Evolutionary conservation across 2,329 filamentous ascomycete species (phyloP).

Genomic region (Camillea tinctor): DNA sequence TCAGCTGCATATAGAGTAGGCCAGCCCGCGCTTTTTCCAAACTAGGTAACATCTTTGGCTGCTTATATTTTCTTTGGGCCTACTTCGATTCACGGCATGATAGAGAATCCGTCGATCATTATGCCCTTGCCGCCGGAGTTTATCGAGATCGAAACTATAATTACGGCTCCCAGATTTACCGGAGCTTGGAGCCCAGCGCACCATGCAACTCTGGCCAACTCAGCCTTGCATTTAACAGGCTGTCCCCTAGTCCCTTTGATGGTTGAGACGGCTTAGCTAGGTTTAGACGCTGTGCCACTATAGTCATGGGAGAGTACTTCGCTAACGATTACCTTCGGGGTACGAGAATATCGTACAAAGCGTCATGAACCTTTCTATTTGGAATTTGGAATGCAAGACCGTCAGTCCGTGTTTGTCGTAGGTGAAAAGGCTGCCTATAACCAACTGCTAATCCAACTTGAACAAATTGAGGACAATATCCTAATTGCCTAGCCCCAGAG

Average conservation of each 20-base stretch:
- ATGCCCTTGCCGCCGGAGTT: not conserved
- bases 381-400: not conserved
- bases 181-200: not conserved
- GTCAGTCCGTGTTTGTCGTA: not conserved
- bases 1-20: not conserved
- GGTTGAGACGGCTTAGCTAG: not conserved
- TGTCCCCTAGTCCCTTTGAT: not conserved
- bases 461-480: no score
- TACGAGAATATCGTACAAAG: not conserved
- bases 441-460: not conserved
- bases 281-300: not conserved
- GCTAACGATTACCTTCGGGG: not conserved
- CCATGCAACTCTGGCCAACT: not conserved
- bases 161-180: not conserved
- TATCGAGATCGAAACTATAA: not conserved
- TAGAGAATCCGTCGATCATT: not conserved
- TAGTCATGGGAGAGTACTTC: not conserved
- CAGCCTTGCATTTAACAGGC: not conserved
- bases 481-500: no score
- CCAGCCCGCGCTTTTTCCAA: not conserved
- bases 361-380: not conserved
- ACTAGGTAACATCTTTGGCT: not conserved
- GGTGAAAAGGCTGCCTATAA: not conserved
- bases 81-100: not conserved
- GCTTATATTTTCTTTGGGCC: not conserved